Evolutionary conservation across 1,284 basidiomycete genomes (phyloP), one percentile per base, ranked within the genome.

Genomic region (Mycena citricolor): DNA sequence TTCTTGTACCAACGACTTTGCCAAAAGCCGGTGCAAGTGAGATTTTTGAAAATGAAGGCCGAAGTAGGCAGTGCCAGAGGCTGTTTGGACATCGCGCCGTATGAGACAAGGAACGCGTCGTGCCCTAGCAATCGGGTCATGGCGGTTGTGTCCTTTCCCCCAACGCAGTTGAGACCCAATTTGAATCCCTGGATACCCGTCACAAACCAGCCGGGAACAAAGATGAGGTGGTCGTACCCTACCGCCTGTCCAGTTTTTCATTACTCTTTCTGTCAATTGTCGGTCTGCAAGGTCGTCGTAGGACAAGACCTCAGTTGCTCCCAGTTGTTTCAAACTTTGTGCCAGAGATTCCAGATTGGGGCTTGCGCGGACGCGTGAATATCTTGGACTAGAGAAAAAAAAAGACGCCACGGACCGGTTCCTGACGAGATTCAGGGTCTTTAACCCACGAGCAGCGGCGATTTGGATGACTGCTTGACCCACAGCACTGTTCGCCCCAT

Each of bases 71-170:
- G 61, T 2, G 76, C 74, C 8, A 93, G 64, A 1, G 90, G 88
- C 41, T 84, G 75, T 61, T 86, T 90, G 3, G 89, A 86, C 90
- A 94, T 93, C 5, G 85, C 90, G 20, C 90, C 90, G 49, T 93
- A 94, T 0, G 91, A 89, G 8, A 93, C 85, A 2, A 91, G 67
- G 52, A 84, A 82, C 2, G 83, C 81, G 54, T 84, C 68, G 28
- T 70, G 58, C 8, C 81, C 81, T 2, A 93, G 68, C 11, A 85
- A 65, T 38, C 80, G 76, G 2, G 77, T 71, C 83, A 92, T 87
- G 3, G 70, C 55, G 0, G 76, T 76, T 0, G 87, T 89, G 33
- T 81, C 71, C 32, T 74, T 72, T 0, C 90, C 90, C 13, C 86
- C 76, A 11, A 93, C 81, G 59, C 90, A 90, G 58, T 93, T 93